Percentiles rank a stretch among this genome's conserved stretches.
Evolutionary conservation across 2,329 filamentous ascomycete species (phyloP).

Genomic region (Phyllosticta citriasiana): DNA sequence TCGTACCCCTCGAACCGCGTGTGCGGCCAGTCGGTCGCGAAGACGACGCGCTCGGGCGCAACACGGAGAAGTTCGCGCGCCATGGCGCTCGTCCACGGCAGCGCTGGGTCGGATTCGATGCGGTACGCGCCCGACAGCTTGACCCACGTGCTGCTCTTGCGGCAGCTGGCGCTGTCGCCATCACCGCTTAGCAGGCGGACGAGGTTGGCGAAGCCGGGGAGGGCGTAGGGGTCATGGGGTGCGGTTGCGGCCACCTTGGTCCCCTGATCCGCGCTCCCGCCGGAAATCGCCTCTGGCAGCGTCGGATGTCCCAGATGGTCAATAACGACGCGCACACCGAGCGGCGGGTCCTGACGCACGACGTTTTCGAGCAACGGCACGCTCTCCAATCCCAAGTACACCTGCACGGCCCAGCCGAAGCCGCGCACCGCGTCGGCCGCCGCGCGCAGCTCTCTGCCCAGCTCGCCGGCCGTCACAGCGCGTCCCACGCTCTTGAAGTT

Average conservation of each 20-base stretch:
- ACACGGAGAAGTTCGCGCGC: conserved; percentile 39
- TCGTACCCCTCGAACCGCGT: conserved; percentile 50
- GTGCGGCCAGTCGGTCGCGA: conserved; percentile 56
- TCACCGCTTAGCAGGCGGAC: conserved; percentile 31
- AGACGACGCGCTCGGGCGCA: conserved; percentile 41
- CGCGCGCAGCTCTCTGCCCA: conserved; percentile 33
- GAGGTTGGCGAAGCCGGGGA: conserved; percentile 42
- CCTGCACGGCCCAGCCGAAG: conserved; percentile 47
- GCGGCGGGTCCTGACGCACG: conserved; percentile 26
- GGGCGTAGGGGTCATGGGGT: conserved; percentile 30
- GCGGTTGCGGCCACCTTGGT: background rate
- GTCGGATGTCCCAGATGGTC: conserved; percentile 49
- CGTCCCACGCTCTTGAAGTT: conserved; percentile 47
- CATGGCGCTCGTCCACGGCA: conserved; percentile 39
- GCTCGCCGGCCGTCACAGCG: conserved; percentile 28
- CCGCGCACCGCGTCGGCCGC: conserved; percentile 44
- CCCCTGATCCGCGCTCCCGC: background rate
- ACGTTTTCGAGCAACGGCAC: conserved; percentile 41
- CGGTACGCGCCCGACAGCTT: conserved; percentile 53
- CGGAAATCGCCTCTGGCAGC: conserved; percentile 16
- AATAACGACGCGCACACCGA: conserved; percentile 46
- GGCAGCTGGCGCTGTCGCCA: conserved; percentile 22
- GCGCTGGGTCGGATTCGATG: conserved; percentile 35
- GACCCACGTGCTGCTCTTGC: conserved; percentile 36
- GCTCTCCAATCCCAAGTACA: conserved; percentile 46